Evolutionary conservation across 495 filamentous ascomycete genomes (phyloP).

Genomic region (Penicillium silybi): DNA sequence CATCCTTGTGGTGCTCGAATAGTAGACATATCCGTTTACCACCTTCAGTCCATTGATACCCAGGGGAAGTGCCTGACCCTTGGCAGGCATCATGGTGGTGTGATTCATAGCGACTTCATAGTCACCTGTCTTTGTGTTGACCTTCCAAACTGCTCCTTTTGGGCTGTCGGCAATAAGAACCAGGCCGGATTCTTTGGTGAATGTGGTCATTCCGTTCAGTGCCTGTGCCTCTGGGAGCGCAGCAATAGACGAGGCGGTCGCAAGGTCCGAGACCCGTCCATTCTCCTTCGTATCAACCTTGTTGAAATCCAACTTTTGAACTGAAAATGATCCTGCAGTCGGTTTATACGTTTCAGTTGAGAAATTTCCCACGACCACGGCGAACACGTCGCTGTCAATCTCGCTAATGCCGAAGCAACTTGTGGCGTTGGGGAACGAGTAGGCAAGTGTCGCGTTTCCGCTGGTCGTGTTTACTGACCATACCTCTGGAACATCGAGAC

Average conservation of each 20-base stretch:
- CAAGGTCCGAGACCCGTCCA: not conserved
- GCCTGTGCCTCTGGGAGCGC: slow-evolving; percentile 34
- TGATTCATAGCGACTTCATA: slow-evolving; percentile 28
- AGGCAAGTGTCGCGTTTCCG: slow-evolving; percentile 24
- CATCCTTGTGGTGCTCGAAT: slow-evolving; percentile 32
- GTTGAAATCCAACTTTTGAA: slow-evolving; percentile 38
- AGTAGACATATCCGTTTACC: slow-evolving; percentile 33
- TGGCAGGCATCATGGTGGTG: slow-evolving; percentile 20
- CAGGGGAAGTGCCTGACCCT: slow-evolving; percentile 17
- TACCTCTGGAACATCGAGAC: slow-evolving; percentile 34
- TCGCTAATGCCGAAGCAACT: slow-evolving; percentile 42
- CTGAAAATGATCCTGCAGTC: slow-evolving; percentile 31
- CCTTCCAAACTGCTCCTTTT: slow-evolving; percentile 30
- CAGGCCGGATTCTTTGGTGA: slow-evolving; percentile 19
- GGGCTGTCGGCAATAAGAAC: slow-evolving; percentile 41
- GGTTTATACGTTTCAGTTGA: slow-evolving; percentile 21
- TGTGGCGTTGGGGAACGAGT: slow-evolving; percentile 30
- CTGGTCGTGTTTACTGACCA: slow-evolving; percentile 36
- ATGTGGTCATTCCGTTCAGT: slow-evolving; percentile 37
- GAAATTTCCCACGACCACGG: slow-evolving; percentile 39
- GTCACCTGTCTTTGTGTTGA: slow-evolving; percentile 31
- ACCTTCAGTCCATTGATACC: slow-evolving; percentile 40
- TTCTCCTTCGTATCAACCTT: not conserved
- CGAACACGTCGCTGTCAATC: slow-evolving; percentile 38
- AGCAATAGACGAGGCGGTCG: slow-evolving; percentile 22